Evolutionary conservation across 345 rosid genomes (phyloP), one percentile per base, ranked within the genome.

Genomic region (Draba incana): DNA sequence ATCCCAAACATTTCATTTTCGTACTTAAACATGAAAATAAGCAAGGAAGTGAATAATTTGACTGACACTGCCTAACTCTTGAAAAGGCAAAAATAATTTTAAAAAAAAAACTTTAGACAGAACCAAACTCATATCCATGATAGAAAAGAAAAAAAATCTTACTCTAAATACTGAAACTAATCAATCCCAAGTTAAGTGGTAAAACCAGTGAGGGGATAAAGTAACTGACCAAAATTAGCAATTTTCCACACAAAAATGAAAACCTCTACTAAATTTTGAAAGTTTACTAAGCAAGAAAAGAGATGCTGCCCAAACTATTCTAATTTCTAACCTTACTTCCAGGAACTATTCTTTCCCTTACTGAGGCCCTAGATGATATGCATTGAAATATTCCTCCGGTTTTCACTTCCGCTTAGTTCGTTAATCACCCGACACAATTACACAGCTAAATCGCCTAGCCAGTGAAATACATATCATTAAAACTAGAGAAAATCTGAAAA

Each of bases 81-180:
- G 27, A 54, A 63, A 41, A 38, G 24, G 30, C 25, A 20, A 65
- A 48, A 57, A 5, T 4, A 15, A 57, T 50, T 61, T 57, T 57
- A 48, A 20, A 20, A 20, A 20, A 20, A 20, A 20, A 20, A 20
- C 47, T 39, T 42, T 41, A 31, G 33, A 24, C 45, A 63, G 39
- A 74, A 72, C 62, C 75, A 49, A 45, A 50, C 54, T 78, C 68
- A 48, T 12, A n/a, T 47, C 58, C 27, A 48, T 16, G 47, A 72
- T 2, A 72, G 53, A 54, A 41, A 57, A 23, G 37, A 72, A 41
- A 60, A 33, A 72, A 41, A 60, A 33, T 6, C 10, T n/a, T 58
- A 15, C 24, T 42, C 59, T 30, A 39, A 49, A 31, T 54, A 66
- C 72, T 51, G 67, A 38, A 46, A 66, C 44, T 52, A 59, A 71